Evolutionary conservation across 768 basidiomycete genomes (phyloP), one percentile per base, ranked within the genome.

Genomic region (Tylopilus vinaceipallidus): DNA sequence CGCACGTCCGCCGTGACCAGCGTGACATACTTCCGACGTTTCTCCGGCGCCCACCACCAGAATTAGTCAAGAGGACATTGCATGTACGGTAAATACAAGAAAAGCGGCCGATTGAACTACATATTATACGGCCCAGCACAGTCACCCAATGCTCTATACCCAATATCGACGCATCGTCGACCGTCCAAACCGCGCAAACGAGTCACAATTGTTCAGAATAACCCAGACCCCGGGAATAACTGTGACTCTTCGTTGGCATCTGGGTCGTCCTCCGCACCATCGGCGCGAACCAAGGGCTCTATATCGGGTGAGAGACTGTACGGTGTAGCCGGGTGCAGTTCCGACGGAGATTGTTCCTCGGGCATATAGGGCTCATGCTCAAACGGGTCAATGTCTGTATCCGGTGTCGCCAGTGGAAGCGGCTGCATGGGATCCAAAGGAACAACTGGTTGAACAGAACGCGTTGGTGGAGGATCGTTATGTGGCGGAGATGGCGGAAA

Each of bases 211-310:
- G 40, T 24, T 70, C 56, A 75, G 53, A 72, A 75, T 40, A 75
- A 46, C 35, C 71, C 74, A 22, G 73, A 75, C 24, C 74, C 74
- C 20, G 74, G 74, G 65, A 75, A 73, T 46, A 75, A 36, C 53
- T 64, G 73, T 13, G 70, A 71, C 36, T 63, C 67, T 50, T 69
- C 73, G 34, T 49, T 60, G 13, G 44, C 57, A 34, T 62, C 60
- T 23, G 54, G 52, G 23, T 60, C 58, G 6, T 54, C 58, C 13
- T 60, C 64, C 13, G 59, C 60, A 17, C 55, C 45, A 30, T 62
- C 63, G 35, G n/a, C 17, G 0, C 49, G 46, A 4, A 19, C 19
- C 4, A 12, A 34, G 19, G 50, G 17, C 36, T 53, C 53, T 16
- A 50, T 54, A 4, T 60, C 58, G 33, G 66, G 47, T 4, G 66